Conservation (phyloP, 768 basidiomycete species). For the Mrakia gelida region DNA sequence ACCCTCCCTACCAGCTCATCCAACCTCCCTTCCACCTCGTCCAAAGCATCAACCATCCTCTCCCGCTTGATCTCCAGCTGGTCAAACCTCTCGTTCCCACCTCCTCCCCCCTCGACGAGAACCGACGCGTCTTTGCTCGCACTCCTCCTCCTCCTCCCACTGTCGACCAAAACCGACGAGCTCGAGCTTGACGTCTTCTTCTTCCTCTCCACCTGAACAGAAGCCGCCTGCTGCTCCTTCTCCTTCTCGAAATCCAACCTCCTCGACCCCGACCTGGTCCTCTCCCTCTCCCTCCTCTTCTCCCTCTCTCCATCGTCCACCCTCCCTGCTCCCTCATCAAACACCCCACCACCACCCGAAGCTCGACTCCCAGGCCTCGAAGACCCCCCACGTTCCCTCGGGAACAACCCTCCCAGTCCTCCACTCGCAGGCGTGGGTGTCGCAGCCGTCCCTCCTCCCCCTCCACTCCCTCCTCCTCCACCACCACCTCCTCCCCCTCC, state of each 20-base stretch:
- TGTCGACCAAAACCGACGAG: not conserved
- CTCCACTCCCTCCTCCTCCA: too few species aligned
- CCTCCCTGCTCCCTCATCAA: not conserved
- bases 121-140: too few species aligned
- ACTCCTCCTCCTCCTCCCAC: too few species aligned
- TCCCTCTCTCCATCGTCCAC: not conserved
- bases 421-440: constrained; percentile 9
- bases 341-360: not conserved
- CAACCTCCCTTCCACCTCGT: not conserved
- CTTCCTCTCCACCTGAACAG: too few species aligned
- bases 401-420: not conserved
- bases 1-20: not conserved
- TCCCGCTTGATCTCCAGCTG: not conserved
- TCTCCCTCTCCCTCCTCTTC: not conserved
- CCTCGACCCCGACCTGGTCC: not conserved
- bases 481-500: not conserved
- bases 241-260: not conserved
- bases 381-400: not conserved
- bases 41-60: not conserved
- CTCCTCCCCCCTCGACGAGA: not conserved
- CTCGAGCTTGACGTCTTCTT: too few species aligned
- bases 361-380: not conserved
- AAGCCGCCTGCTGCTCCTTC: not conserved
- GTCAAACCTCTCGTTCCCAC: not conserved
- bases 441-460: not conserved